phyloP scores from a whole-genome alignment of 2,329 filamentous ascomycete genomes.

The Ilyonectria destructans region DNA sequence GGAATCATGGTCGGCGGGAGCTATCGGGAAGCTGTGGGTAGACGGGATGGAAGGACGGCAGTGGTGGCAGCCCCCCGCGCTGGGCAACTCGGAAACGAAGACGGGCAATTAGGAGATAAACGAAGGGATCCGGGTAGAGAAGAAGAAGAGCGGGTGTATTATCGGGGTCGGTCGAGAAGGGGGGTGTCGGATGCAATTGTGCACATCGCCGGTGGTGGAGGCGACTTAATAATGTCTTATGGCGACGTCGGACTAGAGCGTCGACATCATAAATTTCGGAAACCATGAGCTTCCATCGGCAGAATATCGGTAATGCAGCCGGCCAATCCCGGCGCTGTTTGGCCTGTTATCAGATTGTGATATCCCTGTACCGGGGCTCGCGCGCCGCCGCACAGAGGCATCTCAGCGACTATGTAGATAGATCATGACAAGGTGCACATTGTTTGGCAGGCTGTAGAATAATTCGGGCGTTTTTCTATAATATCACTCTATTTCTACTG shows the following conservation, averaged over 20 bases:
- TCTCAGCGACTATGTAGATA: not conserved
- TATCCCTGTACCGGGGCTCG: conserved; percentile 42
- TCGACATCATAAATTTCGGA: conserved; percentile 52
- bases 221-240: conserved; percentile 53
- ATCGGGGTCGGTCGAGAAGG: conserved; percentile 32
- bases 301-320: conserved; percentile 44
- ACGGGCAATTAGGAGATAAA: conserved; percentile 39
- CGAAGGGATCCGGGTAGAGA: conserved; percentile 17
- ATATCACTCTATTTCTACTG: not conserved
- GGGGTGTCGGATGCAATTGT: conserved; percentile 46
- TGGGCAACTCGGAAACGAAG: conserved; percentile 39
- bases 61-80: conserved; percentile 46
- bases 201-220: conserved; percentile 54
- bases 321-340: conserved; percentile 37
- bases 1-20: conserved; percentile 57
- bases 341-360: conserved; percentile 42
- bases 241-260: conserved; percentile 50
- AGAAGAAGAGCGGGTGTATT: conserved; percentile 17
- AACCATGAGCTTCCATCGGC: conserved; percentile 53
- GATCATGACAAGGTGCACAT: not conserved
- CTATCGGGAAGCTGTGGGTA: conserved; percentile 37
- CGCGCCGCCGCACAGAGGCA: conserved; percentile 17
- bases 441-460: not conserved
- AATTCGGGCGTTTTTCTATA: not conserved
- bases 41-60: conserved; percentile 29